These are phyloP conservation scores for Pezicula carpinea DNA, from an alignment of 2,329 filamentous ascomycete species.

Conservation along the genomic window DNA sequence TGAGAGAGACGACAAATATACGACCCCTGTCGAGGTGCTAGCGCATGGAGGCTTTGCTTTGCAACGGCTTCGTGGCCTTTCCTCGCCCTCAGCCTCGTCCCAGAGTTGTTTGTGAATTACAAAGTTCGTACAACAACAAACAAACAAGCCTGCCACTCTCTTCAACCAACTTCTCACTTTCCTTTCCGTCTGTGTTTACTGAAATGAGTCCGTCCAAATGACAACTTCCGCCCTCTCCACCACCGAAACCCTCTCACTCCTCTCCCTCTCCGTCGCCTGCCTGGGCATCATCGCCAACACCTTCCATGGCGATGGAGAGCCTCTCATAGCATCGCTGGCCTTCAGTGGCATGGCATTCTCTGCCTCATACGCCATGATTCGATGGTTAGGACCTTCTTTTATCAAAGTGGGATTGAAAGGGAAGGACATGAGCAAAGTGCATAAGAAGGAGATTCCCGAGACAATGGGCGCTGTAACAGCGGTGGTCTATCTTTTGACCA, in stretches of 20 bases:
- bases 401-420: slow-evolving; percentile 85
- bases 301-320: slow-evolving; percentile 77
- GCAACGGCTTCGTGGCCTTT: no score
- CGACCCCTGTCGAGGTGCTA: no score
- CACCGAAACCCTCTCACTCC: slow-evolving; percentile 48
- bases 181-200: not conserved
- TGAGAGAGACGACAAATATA: no score
- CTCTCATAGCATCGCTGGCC: slow-evolving; percentile 81
- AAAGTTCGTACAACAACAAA: no score
- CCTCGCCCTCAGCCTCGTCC: not conserved
- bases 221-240: slow-evolving; percentile 38
- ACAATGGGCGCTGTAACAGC: slow-evolving; percentile 95
- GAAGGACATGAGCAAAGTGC: slow-evolving; percentile 77
- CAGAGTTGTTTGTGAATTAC: no score
- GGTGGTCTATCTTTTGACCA: slow-evolving; percentile 80
- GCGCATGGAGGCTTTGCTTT: no score
- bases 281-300: slow-evolving; percentile 73
- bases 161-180: not conserved
- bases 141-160: no score
- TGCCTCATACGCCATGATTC: slow-evolving; percentile 77
- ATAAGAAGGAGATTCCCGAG: slow-evolving; percentile 78
- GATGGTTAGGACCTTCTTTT: slow-evolving; percentile 90
- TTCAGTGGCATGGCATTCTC: slow-evolving; percentile 82
- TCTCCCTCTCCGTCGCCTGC: slow-evolving; percentile 64
- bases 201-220: slow-evolving; percentile 5